phyloP scores from a whole-genome alignment of 805 yeast species.

The Starmerella etchellsii region DNA sequence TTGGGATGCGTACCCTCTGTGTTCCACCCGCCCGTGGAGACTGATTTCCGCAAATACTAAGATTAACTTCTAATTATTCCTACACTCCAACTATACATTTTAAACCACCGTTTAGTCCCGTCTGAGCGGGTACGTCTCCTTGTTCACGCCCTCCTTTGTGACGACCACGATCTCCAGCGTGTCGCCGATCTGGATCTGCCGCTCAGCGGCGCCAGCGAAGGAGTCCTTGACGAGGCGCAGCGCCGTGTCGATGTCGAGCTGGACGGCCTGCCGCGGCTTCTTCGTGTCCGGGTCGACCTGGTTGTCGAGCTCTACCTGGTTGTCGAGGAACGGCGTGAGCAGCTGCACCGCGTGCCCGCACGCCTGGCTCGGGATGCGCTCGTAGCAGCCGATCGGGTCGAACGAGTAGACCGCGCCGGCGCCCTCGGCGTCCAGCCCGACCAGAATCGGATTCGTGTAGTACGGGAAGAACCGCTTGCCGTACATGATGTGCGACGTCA shows the following conservation, averaged over 20 bases:
- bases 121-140: slow-evolving; percentile 74
- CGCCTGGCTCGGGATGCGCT: slow-evolving; percentile 93
- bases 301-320: slow-evolving; percentile 91
- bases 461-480: slow-evolving; percentile 94
- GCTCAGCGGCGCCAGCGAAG: slow-evolving; percentile 89
- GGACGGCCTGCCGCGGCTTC: slow-evolving; percentile 47
- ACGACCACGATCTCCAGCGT: slow-evolving; percentile 82
- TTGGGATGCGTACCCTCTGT: too few species aligned
- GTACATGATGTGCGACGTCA: slow-evolving; percentile 77
- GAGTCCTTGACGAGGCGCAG: slow-evolving; percentile 83
- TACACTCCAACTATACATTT: too few species aligned
- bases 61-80: too few species aligned
- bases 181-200: slow-evolving; percentile 98
- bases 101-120: slow-evolving; percentile 57
- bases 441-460: slow-evolving; percentile 87
- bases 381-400: slow-evolving; percentile 97
- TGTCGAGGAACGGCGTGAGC: slow-evolving; percentile 95
- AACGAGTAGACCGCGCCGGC: slow-evolving; percentile 91
- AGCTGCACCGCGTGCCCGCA: slow-evolving; percentile 95
- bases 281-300: slow-evolving; percentile 71
- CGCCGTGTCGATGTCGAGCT: slow-evolving; percentile 70
- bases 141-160: slow-evolving; percentile 83
- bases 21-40: too few species aligned
- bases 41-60: too few species aligned
- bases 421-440: slow-evolving; percentile 85